Conservation (phyloP, 2,329 filamentous ascomycete species). For the Cladosporium austrohemisphaericum region DNA sequence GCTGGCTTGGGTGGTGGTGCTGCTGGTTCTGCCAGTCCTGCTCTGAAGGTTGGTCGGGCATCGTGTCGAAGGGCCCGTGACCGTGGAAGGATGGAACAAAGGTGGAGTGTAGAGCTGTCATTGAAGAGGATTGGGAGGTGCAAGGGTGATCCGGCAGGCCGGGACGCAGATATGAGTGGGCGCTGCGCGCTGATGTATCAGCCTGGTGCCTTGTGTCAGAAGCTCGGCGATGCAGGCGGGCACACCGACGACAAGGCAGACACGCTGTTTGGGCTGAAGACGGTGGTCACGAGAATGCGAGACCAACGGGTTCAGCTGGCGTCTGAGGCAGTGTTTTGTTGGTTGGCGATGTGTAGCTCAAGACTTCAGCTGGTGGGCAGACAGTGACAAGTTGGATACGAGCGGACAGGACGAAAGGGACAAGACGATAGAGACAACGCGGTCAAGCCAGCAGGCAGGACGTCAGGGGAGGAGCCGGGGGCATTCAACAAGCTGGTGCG, state of each 20-base stretch:
- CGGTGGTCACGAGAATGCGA: slow-evolving; percentile 1
- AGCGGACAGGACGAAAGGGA: neutral
- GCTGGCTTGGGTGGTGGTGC: slow-evolving; percentile 13
- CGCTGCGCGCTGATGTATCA: slow-evolving; percentile 13
- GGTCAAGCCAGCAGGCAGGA: neutral
- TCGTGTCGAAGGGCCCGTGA: slow-evolving; percentile 9
- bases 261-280: slow-evolving; percentile 3
- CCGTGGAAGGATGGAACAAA: slow-evolving; percentile 15
- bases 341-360: slow-evolving; percentile 1
- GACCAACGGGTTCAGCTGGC: slow-evolving; percentile 9
- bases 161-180: slow-evolving; percentile 14
- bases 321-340: neutral
- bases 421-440: slow-evolving; percentile 1
- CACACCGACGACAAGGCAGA: slow-evolving; percentile 1
- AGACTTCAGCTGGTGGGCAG: slow-evolving; percentile 12
- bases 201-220: slow-evolving; percentile 3
- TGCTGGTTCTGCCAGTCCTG: slow-evolving; percentile 17
- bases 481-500: neutral
- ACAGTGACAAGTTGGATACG: neutral
- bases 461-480: neutral
- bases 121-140: slow-evolving; percentile 14
- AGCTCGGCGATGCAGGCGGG: slow-evolving; percentile 4
- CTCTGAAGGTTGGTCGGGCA: slow-evolving; percentile 17
- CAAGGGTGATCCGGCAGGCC: slow-evolving; percentile 13
- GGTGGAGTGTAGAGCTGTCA: slow-evolving; percentile 17